Evolutionary conservation across 1,139 yeast genomes (phyloP).

Genomic region (Groenewaldozyma auringiensis): DNA sequence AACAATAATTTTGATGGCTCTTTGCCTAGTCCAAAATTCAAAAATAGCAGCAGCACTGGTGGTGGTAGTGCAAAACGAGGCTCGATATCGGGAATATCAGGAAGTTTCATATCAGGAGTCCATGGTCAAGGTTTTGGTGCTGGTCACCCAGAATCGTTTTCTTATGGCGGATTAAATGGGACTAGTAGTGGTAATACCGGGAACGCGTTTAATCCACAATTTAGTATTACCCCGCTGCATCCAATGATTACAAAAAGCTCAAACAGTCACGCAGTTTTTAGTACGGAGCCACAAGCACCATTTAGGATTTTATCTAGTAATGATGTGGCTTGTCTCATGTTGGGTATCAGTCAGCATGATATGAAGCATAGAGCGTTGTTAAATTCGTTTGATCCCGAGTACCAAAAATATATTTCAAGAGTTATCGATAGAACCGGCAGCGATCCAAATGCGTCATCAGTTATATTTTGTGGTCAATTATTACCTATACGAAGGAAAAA

Average conservation of each 20-base stretch:
- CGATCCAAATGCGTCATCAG: slow-evolving; percentile 23
- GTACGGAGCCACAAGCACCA: slow-evolving; percentile 68
- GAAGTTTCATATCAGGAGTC: slow-evolving; percentile 1
- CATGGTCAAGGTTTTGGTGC: neutral
- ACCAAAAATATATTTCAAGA: slow-evolving; percentile 22
- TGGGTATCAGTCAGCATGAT: slow-evolving; percentile 67
- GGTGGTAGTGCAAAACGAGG: neutral
- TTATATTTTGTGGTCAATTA: slow-evolving; percentile 50
- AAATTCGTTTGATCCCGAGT: slow-evolving; percentile 71
- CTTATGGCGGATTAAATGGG: neutral
- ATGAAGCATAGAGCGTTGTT: slow-evolving; percentile 57
- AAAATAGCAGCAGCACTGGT: slow-evolving; percentile 6
- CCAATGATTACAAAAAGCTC: slow-evolving; percentile 27
- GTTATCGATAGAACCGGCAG: slow-evolving; percentile 8
- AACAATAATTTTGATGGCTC: slow-evolving; percentile 4
- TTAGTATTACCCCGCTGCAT: slow-evolving; percentile 20
- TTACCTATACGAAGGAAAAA: slow-evolving; percentile 43
- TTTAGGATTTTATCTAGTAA: slow-evolving; percentile 80
- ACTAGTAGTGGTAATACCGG: neutral
- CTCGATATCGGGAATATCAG: neutral
- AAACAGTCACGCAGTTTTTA: slow-evolving; percentile 54
- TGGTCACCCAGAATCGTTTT: neutral
- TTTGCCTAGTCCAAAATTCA: neutral
- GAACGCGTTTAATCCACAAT: slow-evolving; percentile 1
- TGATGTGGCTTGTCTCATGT: slow-evolving; percentile 80